Conservation (phyloP, 169 alveolate species). For the Eimeria maxima region DNA sequence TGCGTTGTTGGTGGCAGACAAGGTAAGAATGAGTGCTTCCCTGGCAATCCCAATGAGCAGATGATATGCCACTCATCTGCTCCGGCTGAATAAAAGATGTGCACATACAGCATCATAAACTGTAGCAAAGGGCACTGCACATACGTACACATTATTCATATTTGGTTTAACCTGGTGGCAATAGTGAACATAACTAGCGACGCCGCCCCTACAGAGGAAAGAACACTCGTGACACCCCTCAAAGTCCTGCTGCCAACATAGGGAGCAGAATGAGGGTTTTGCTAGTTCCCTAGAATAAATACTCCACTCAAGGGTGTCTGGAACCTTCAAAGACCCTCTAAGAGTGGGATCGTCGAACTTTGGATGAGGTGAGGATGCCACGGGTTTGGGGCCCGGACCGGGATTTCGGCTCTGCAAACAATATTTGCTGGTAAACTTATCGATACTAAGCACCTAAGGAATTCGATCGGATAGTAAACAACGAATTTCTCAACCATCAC, state of each 20-base stretch:
- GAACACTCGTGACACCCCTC: background rate
- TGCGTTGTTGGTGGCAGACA: too few species aligned
- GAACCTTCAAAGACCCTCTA: too few species aligned
- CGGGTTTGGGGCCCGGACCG: too few species aligned
- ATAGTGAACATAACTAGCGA: background rate
- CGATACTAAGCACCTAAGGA: background rate
- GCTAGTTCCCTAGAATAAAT: too few species aligned
- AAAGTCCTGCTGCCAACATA: background rate
- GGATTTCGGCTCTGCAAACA: too few species aligned
- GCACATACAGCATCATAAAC: background rate
- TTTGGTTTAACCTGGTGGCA: background rate
- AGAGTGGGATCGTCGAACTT: too few species aligned
- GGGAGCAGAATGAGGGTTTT: background rate
- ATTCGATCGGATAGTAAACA: background rate
- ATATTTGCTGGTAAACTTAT: background rate
- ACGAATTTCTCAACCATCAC: background rate
- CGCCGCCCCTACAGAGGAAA: background rate
- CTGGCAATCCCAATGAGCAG: too few species aligned
- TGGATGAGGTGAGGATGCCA: too few species aligned
- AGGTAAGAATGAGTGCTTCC: background rate
- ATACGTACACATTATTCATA: background rate
- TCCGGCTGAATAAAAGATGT: background rate
- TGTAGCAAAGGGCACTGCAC: background rate
- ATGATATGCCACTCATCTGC: background rate
- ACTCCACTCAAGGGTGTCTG: too few species aligned